Evolutionary conservation across 805 yeast genomes (phyloP), one percentile per base, ranked within the genome.

Genomic region (Jamesozyma rosinii): DNA sequence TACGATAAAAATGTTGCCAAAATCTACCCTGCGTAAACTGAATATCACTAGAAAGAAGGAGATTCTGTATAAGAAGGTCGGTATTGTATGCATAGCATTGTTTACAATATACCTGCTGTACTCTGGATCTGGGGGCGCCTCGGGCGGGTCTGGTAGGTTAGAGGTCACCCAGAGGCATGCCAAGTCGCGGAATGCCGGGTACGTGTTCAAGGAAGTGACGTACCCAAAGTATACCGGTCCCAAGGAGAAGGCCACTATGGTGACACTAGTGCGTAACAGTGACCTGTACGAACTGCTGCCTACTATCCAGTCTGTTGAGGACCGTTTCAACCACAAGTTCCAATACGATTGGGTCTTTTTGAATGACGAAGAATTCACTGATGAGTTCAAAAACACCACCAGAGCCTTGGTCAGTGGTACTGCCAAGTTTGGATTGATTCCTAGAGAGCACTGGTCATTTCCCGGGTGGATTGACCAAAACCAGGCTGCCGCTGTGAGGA

Each of bases 261-360:
- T 79, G 44, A 68, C 87, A 1, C 67, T 84, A 51, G 86, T 86
- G 32, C 71, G 90, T 55, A 80, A 85, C 63, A 55, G 65, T 26
- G 95, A 85, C 52, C 59, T 83, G 48, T 57, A 67, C 51, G 70
- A 69, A 14, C 66, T 83, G 40, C 49, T 81, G 32, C 70, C 68
- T 39, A 77, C 92, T 5, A 79, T 86, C 45, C 70, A 81, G 44
- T 69, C 74, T 44, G 74, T 85, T 32, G 94, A 86, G 68, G 87
- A 82, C 61, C 74, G 89, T 44, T 87, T 87, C 68, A 87, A 90
- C 67, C 61, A 65, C 40, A 69, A 79, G 48, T 88, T 57, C 66
- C 76, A 83, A 51, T 89, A 89, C 61, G 95, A 86, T 59, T 89
- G 96, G 95, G 89, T 88, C n/a, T 89, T 89, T 63, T 67, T 90